Conservation (phyloP, 2,329 filamentous ascomycete genomes). For the Ceratocystis papillata region DNA sequence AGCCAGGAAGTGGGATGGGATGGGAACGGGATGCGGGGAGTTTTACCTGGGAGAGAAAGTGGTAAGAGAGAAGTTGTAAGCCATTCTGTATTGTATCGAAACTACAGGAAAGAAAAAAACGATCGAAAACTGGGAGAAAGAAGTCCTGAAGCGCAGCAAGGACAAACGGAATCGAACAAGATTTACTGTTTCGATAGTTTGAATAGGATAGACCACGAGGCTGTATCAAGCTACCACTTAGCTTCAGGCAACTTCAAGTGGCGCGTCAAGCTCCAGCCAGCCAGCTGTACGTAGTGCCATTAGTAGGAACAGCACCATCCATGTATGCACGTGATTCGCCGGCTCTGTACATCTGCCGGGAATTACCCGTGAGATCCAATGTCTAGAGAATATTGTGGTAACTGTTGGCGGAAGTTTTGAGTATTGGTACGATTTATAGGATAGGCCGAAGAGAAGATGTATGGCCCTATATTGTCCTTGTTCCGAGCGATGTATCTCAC, state of each 20-base stretch:
- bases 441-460: too few species aligned
- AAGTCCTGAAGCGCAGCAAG: not conserved
- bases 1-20: constrained; percentile 26
- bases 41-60: constrained; percentile 97
- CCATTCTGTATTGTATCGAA: constrained; percentile 22
- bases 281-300: constrained; percentile 1
- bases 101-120: constrained; percentile 3
- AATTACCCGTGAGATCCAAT: not conserved
- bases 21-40: constrained; percentile 23
- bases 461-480: too few species aligned
- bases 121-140: constrained; percentile 14
- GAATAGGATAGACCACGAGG: constrained; percentile 21
- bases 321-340: constrained; percentile 15
- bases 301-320: not conserved
- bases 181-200: constrained; percentile 14
- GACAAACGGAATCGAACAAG: not conserved
- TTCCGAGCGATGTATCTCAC: not conserved
- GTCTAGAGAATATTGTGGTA: too few species aligned
- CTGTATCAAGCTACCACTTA: constrained; percentile 24
- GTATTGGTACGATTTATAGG: too few species aligned
- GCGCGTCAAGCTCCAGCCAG: constrained; percentile 23
- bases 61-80: constrained; percentile 70
- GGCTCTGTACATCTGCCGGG: not conserved
- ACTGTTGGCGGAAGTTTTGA: too few species aligned
- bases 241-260: constrained; percentile 25